A percentile compares a stretch with the other conserved stretches of the same genome.
phyloP scores from a whole-genome alignment of 257 asterid species.

The Verbena officinalis region DNA sequence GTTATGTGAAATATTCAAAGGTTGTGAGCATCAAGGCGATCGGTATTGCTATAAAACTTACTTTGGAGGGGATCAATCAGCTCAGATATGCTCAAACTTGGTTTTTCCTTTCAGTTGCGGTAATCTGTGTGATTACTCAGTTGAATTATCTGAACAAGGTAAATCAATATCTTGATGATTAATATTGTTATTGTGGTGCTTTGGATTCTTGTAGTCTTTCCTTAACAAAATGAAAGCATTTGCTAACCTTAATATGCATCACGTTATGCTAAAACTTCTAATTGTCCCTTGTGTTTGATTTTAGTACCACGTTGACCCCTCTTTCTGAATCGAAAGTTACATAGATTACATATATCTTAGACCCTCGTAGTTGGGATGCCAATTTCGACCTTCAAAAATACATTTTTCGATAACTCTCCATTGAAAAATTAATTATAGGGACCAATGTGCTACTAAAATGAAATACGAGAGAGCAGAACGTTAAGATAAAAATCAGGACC shows the following conservation, averaged over 20 bases:
- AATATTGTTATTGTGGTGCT: not conserved
- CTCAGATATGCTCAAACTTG: conserved; percentile 66
- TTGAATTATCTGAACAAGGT: conserved; percentile 86
- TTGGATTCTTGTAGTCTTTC: conserved; percentile 2
- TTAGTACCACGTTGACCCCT: not conserved
- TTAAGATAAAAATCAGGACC: too few species aligned
- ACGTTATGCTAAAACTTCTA: not conserved
- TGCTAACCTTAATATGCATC: not conserved
- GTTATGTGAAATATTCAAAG: conserved; percentile 39
- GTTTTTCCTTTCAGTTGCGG: conserved; percentile 65
- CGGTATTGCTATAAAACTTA: conserved; percentile 75
- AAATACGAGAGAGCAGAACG: too few species aligned
- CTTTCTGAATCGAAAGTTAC: too few species aligned
- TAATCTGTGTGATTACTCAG: conserved; percentile 64
- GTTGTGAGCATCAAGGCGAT: conserved; percentile 80
- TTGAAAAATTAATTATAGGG: too few species aligned
- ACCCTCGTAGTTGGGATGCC: too few species aligned
- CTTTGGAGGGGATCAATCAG: conserved; percentile 69
- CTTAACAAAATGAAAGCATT: conserved; percentile 7
- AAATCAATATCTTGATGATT: conserved; percentile 3
- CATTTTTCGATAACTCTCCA: too few species aligned
- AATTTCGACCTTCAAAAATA: too few species aligned
- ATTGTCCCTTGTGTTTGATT: not conserved
- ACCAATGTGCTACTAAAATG: too few species aligned
- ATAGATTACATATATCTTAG: too few species aligned